Conservation (phyloP, 345 rosid genomes). For the Tarenaya hassleriana region DNA sequence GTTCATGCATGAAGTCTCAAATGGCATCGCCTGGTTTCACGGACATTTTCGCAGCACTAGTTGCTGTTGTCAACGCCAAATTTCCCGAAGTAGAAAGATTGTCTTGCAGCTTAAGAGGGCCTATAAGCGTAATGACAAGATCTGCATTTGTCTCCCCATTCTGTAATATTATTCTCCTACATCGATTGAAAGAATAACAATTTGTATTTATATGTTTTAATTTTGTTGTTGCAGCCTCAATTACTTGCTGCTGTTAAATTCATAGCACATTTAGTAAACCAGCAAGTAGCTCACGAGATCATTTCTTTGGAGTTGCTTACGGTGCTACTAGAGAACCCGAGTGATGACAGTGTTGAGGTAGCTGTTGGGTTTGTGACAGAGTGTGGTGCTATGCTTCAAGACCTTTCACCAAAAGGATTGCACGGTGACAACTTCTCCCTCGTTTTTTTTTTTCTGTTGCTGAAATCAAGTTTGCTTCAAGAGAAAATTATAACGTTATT, state of each 20-base stretch:
- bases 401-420: conserved; percentile 78
- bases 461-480: too few relatives aligned
- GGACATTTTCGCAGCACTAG: conserved; percentile 80
- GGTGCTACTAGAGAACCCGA: conserved; percentile 67
- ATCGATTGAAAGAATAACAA: background rate
- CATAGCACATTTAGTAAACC: conserved; percentile 89
- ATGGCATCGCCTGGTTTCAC: conserved; percentile 95
- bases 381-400: conserved; percentile 90
- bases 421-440: conserved; percentile 43
- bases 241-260: conserved; percentile 91
- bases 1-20: conserved; percentile 92
- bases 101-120: conserved; percentile 93
- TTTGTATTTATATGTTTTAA: background rate
- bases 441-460: conserved; percentile 9
- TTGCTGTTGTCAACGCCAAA: conserved; percentile 76
- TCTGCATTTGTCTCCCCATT: conserved; percentile 12
- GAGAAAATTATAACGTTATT: too few relatives aligned
- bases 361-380: conserved; percentile 89
- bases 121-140: conserved; percentile 90
- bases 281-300: conserved; percentile 85
- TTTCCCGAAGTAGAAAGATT: conserved; percentile 86
- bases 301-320: conserved; percentile 74
- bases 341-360: conserved; percentile 94
- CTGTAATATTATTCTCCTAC: background rate
- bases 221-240: conserved; percentile 56